Base-by-base conservation (phyloP, 2,329 filamentous ascomycete species). In the Colletotrichum limetticola region DNA sequence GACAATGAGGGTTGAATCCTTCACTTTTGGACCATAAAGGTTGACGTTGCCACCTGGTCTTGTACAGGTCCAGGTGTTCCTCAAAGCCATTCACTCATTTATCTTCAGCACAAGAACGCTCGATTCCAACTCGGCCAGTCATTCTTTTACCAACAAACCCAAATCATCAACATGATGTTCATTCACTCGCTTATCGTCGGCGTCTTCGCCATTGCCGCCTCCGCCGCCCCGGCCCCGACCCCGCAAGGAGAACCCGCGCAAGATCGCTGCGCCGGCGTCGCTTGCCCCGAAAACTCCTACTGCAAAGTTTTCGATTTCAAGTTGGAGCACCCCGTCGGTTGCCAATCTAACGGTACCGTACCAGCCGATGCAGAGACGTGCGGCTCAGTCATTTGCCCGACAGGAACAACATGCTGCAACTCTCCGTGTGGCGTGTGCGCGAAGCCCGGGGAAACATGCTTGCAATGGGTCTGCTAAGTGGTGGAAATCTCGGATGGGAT, bases 331-430 rank as follows among this genome's bases (percentile, higher is more conserved):
- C 71, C 71, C 1, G 71, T 72, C 12, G 71, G 19, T 30, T 72
- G 71, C 28, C 32, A 70, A 6, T n/a, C 71, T 6, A 71, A 66
- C 46, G 71, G 60, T n/a, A 70, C 71, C 5, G 46, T 72, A 2
- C 22, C 71, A 5, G 42, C 61, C 16, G 60, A 58, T 9, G 28
- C 35, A 5, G n/a, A 61, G 32, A 64, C 55, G 5, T 74, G 71
- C 7, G 71, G 71, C 42, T 28, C 26, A 8, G 63, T 72, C 30
- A 37, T 72, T 37, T 74, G 71, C 58, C 32, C 77, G 65, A 9
- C 64, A 59, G 60, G 78, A 75, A 73, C 70, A 19, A 58, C 30
- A 5, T 81, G 75, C 57, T 76, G 75, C 55, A 76, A 76, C 57
- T 59, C 73, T 32, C 24, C 65, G 12, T 76, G 75, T 52, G 75